Base-by-base conservation (phyloP, 2,329 filamentous ascomycete species). In the Talaromyces atroroseus region DNA sequence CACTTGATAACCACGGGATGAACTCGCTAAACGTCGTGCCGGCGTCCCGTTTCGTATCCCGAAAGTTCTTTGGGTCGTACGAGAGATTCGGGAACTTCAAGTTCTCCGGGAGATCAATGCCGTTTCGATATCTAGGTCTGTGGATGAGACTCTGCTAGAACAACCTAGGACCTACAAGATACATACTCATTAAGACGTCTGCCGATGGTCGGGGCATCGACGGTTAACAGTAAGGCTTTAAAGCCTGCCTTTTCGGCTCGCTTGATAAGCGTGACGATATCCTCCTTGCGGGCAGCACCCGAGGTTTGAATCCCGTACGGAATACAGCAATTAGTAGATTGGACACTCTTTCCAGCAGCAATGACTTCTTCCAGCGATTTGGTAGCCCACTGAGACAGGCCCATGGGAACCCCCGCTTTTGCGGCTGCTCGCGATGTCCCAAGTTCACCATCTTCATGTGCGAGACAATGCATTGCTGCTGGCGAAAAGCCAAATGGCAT, bases 171-270 rank as follows among this genome's bases (percentile, higher is more conserved):
- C n/a, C n/a, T n/a, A n/a, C n/a, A n/a, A n/a, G n/a, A 18, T 21
- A 42, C 38, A 42, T 42, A 34, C 24, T 38, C 48, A 34, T 38
- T 50, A 23, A 32, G 20, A 12, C 48, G 24, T 18, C 24, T 20
- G 14, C 48, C 48, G 26, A 50, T 26, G 4, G 32, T 59, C 1
- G 64, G 62, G 1, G 62, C 62, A 48, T 66, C 64, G 12, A 58
- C 60, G 7, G 64, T 66, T n/a, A 66, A 59, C 38, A 66, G 59
- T 14, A 66, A 60, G 11, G 53, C 64, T 24, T 56, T 54, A 44
- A n/a, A 50, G 16, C 48, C 48, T 14, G 48, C 48, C 7, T 32
- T 36, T 11, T 50, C 48, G 5, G 48, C 48, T 23, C 20, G 21
- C 29, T 50, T n/a, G 21, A 50, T 36, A n/a, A 50, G 38, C 38